Evolutionary conservation across 495 filamentous ascomycete genomes (phyloP), one percentile per base, ranked within the genome.

Genomic region (Xylaria sp.): DNA sequence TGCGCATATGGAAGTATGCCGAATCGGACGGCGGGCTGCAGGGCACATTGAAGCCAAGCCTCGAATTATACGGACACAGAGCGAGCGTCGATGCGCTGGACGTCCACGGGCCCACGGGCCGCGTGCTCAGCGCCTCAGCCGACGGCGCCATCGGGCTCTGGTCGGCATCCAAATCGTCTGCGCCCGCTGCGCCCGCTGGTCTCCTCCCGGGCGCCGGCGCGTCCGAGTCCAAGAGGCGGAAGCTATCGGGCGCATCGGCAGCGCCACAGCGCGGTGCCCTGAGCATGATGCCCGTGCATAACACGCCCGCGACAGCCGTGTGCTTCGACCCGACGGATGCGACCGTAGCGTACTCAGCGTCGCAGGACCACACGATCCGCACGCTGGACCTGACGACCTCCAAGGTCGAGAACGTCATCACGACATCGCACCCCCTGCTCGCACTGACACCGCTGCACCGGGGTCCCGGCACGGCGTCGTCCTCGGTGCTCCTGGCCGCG

Each of bases 381-480:
- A 98, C 96, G 0, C 92, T 97, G 88, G 96, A 99, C 84, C 88
- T 99, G 15, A 88, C 92, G 0, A 98, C 95, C 8, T 80, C 85
- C 58, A 74, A 85, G 5, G 84, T 90, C 14, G 93, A 97, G 48
- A 92, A 92, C 76, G 93, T 92, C 24, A 86, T 94, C 55, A 91
- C 92, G 9, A 93, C 93, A 11, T 88, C 92, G n/a, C 91, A 95
- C 79, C 87, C 93, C 0, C 86, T 98, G 1, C 86, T 95, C 63
- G 93, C 90, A 2, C 84, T 97, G 3, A 87, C 87, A 74, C 89
- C 91, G 21, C 82, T 97, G 3, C 85, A 88, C 6, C 85, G 88
- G 61, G 50, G 67, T 46, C 68, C 77, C 55, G 79, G 91, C 12
- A 62, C 67, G 6, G 43, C 67, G 14, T 69, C 67, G n/a, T 62